Percentiles rank a stretch among this genome's conserved stretches.
phyloP scores from a whole-genome alignment of 768 basidiomycete genomes.

The Suillus ampliporus region DNA sequence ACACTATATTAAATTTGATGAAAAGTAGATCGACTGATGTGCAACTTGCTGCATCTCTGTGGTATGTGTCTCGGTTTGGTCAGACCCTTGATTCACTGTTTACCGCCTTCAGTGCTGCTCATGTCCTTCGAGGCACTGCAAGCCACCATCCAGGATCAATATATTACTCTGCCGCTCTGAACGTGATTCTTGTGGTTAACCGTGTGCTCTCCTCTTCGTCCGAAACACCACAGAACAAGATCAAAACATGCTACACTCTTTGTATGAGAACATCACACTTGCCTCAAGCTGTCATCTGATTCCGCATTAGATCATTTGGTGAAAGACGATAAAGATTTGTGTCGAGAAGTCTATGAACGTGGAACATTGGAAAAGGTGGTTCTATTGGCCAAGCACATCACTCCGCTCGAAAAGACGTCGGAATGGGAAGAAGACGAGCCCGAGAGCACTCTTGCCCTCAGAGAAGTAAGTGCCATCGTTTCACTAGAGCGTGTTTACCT shows the following conservation, averaged over 20 bases:
- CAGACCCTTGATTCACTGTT: not conserved
- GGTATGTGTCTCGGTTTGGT: constrained; percentile 46
- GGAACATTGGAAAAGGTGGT: constrained; percentile 65
- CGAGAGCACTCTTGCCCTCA: constrained; percentile 56
- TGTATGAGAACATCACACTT: constrained; percentile 49
- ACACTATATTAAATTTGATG: constrained; percentile 53
- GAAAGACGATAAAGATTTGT: constrained; percentile 69
- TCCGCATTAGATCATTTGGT: constrained; percentile 62
- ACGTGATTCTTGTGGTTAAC: constrained; percentile 74
- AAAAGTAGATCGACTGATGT: constrained; percentile 66
- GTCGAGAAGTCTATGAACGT: constrained; percentile 72
- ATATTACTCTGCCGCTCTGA: constrained; percentile 55
- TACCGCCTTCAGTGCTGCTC: constrained; percentile 53
- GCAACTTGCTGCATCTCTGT: constrained; percentile 73
- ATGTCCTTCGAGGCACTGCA: constrained; percentile 60
- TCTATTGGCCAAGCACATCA: constrained; percentile 55
- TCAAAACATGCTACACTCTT: constrained; percentile 77
- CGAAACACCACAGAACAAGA: constrained; percentile 51
- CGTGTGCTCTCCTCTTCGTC: constrained; percentile 54
- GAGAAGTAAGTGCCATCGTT: constrained; percentile 55
- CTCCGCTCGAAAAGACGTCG: constrained; percentile 48
- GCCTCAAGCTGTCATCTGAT: not conserved
- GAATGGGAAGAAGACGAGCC: constrained; percentile 78
- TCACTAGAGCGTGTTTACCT: constrained; percentile 2
- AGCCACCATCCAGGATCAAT: constrained; percentile 34